A percentile compares a stretch with the other conserved stretches of the same genome.
phyloP scores from a whole-genome alignment of 805 yeast species.

The Saccharomycopsis capsularis region DNA sequence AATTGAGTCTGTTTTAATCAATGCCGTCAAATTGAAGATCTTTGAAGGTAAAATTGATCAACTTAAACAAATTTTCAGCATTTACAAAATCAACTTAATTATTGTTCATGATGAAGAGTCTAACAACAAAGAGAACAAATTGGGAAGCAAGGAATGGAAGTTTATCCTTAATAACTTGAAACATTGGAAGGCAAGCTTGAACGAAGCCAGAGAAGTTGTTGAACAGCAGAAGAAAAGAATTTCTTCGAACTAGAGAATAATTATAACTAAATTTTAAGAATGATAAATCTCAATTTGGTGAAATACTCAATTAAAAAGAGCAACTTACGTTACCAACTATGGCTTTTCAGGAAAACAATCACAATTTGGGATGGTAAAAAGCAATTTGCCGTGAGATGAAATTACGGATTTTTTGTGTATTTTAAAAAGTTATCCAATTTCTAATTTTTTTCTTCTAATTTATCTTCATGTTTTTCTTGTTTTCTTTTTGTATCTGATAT shows the following conservation, averaged over 20 bases:
- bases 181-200: slow-evolving; percentile 19
- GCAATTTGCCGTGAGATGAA: too few species aligned
- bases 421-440: too few species aligned
- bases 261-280: too few species aligned
- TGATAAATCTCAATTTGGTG: too few species aligned
- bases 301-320: too few species aligned
- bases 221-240: slow-evolving; percentile 17
- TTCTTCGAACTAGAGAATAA: neutral
- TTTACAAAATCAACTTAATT: slow-evolving; percentile 20
- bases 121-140: slow-evolving; percentile 6
- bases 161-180: slow-evolving; percentile 20
- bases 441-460: too few species aligned
- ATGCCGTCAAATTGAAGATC: slow-evolving; percentile 18
- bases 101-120: slow-evolving; percentile 8
- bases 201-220: slow-evolving; percentile 14
- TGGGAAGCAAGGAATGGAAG: slow-evolving; percentile 19
- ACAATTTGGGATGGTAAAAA: too few species aligned
- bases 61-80: slow-evolving; percentile 19
- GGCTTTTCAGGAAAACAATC: too few species aligned
- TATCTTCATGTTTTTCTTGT: too few species aligned
- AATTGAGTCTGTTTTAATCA: slow-evolving; percentile 20
- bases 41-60: slow-evolving; percentile 21
- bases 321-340: too few species aligned
- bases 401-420: too few species aligned
- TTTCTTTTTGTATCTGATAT: too few species aligned